A percentile compares a stretch with the other conserved stretches of the same genome.
Evolutionary conservation across 2,329 filamentous ascomycete genomes (phyloP).

Genomic region (Sphaerulina vaccinii): DNA sequence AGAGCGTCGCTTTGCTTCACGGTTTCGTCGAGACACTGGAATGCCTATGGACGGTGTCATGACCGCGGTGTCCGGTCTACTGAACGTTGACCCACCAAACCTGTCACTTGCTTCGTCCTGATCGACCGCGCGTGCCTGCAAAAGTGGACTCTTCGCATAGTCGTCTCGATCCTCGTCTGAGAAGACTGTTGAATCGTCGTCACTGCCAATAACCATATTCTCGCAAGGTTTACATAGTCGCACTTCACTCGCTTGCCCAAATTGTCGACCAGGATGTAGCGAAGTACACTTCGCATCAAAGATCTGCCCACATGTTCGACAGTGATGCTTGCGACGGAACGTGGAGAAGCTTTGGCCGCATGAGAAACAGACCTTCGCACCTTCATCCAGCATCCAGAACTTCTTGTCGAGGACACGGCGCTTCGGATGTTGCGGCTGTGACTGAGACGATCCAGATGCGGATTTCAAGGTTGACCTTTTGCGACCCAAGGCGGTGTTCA

Average conservation of each 20-base stretch:
- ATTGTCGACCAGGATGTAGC: slow-evolving; percentile 81
- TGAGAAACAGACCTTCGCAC: slow-evolving; percentile 93
- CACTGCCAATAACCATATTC: slow-evolving; percentile 82
- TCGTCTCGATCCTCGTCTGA: slow-evolving; percentile 63
- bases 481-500: slow-evolving; percentile 32
- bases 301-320: slow-evolving; percentile 93
- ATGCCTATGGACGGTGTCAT: slow-evolving; percentile 63
- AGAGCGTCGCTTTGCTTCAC: slow-evolving; percentile 79
- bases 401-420: slow-evolving; percentile 89
- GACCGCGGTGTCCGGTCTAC: slow-evolving; percentile 36
- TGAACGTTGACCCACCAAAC: slow-evolving; percentile 28
- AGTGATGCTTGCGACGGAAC: slow-evolving; percentile 95
- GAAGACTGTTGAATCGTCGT: slow-evolving; percentile 82
- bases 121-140: slow-evolving; percentile 15
- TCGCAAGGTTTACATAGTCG: slow-evolving; percentile 93
- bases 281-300: slow-evolving; percentile 96
- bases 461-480: slow-evolving; percentile 24
- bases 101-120: slow-evolving; percentile 18
- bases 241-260: slow-evolving; percentile 80
- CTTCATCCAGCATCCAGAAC: slow-evolving; percentile 96
- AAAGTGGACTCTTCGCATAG: slow-evolving; percentile 26
- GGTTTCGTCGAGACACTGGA: slow-evolving; percentile 63
- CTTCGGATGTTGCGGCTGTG: slow-evolving; percentile 59
- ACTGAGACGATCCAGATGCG: slow-evolving; percentile 35
- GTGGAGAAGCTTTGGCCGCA: slow-evolving; percentile 89